Evolutionary conservation across 1,139 yeast genomes (phyloP), one percentile per base, ranked within the genome.

Genomic region (Pneumocystis wakefieldiae): DNA sequence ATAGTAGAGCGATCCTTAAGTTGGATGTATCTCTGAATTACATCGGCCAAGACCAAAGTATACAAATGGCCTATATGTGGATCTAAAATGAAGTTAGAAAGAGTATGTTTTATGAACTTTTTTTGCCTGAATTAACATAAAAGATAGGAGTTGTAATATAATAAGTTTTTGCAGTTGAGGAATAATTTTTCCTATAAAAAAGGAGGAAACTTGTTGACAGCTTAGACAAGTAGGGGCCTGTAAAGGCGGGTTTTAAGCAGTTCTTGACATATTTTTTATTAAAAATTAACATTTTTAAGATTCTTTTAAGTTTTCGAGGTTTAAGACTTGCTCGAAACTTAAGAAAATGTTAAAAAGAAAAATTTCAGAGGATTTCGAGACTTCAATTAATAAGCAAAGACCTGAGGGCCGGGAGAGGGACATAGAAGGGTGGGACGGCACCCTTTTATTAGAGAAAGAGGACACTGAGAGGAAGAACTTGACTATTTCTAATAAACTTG

Each of bases 11-110:
- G 59, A 0, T 81, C 78, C 17, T 76, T 70, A 59, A 84, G 73
- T 32, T 70, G 70, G 60, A 81, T 81, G 96, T 96, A 91, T 67
- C 96, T 77, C 67, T 79, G 81, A 64, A 86, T 76, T 1, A 85
- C 85, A 74, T 92, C 97, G 61, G 92, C 85, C 53, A 92, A 75
- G 0, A 90, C 78, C 88, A 90, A 87, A 17, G 96, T 83, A 72
- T 92, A 91, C 59, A 90, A 77, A 74, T 94, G 98, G 5, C 99
- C 99, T 62, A 92, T 74, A 74, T 92, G 99, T 1, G 99, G 99
- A 61, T 81, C 67, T 65, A 15, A 17, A 48, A 6, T 6, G 7
- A 10, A 10, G n/a, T n/a, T n/a, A n/a, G n/a, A n/a, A n/a, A n/a
- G n/a, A n/a, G n/a, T n/a, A n/a, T n/a, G n/a, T n/a, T n/a, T n/a